Base-by-base conservation (phyloP, 2,329 filamentous ascomycete species). In the Colletotrichum simmondsii region DNA sequence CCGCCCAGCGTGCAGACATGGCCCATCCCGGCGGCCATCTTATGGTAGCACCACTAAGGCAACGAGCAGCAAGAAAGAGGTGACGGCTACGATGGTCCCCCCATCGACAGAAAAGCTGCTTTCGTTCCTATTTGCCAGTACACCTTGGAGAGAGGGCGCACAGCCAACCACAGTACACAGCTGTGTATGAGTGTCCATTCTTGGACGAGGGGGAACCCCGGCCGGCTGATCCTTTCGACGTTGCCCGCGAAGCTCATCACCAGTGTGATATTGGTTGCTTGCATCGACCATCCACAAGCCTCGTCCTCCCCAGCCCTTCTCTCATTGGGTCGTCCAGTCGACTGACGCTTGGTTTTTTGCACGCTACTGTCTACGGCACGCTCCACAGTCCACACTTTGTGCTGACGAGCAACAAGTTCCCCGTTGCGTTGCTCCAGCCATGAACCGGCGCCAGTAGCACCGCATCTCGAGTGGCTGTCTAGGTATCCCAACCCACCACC, bases 221-320 rank as follows among this genome's bases (percentile, higher is more conserved):
- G 68, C 42, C 42, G 68, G 71, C 52, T 32, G 71, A 73, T 72
- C 72, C 56, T 61, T 54, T 57, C 61, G 69, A 42, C 65, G 60
- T 37, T 58, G 64, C 49, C 54, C 54, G 57, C 66, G 46, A 54
- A 68, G 72, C 72, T 68, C 70, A 72, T 72, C 68, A 46, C 62
- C 60, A 74, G 46, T 70, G 73, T 74, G 71, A 74, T 73, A 73
- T 73, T 66, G 73, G 56, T 26, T 73, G 37, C 65, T 71, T 73
- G 70, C 66, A 73, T 73, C 61, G 32, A 60, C 71, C 73, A 71
- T 73, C 68, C 71, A 73, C 71, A 73, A 68, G 68, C 71, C 46
- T 64, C 46, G 46, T 32, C 59, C 10, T 67, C 22, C 32, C 58
- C 61, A 65, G 46, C 52, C 24, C 22, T 32, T 32, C 52, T 63